Evolutionary conservation across 169 alveolate species (phyloP), one percentile per base, ranked within the genome.

Genomic region (Plasmodium yoelii): DNA sequence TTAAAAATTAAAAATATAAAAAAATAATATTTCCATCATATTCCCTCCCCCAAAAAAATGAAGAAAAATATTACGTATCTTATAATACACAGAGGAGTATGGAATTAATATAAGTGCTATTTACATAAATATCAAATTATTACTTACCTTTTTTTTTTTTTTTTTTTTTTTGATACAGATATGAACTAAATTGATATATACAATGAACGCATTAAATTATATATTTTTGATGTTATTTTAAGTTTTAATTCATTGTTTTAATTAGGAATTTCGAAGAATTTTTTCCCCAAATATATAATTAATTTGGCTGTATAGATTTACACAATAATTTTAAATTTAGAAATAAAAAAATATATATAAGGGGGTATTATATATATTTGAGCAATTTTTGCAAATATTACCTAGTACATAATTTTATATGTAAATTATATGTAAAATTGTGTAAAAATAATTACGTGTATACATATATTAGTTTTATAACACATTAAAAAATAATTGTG

Each of bases 211-310:
- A 49, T 15, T 22, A 10, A 57, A 26, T 2, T n/a, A 70, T 64
- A 49, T 70, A 39, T 24, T 28, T 53, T 44, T 56, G n/a, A 63
- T 49, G 69, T 46, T 63, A 73, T 63, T 75, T 75, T 75, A 75
- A 75, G 88, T 75, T 75, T 55, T 75, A 75, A 75, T 75, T 74
- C 63, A 53, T 42, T 18, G 75, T 49, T 63, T 75, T 75, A 61
- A 65, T 75, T 75, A 75, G 88, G 42, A 61, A 42, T 61, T 75
- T 75, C 49, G 44, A 63, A 75, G 88, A 24, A 47, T 68, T 68
- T 68, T 68, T 15, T 46, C 13, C 56, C 18, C 22, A 24, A 57
- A 39, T 42, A 15, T 46, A 65, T 75, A 75, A 75, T 75, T 61
- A 75, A 75, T 53, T 75, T 22, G 34, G 51, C 44, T 42, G 57